These are phyloP conservation scores for Quillaja saponaria DNA, from an alignment of 306 rosid species.

Conservation along the genomic window DNA sequence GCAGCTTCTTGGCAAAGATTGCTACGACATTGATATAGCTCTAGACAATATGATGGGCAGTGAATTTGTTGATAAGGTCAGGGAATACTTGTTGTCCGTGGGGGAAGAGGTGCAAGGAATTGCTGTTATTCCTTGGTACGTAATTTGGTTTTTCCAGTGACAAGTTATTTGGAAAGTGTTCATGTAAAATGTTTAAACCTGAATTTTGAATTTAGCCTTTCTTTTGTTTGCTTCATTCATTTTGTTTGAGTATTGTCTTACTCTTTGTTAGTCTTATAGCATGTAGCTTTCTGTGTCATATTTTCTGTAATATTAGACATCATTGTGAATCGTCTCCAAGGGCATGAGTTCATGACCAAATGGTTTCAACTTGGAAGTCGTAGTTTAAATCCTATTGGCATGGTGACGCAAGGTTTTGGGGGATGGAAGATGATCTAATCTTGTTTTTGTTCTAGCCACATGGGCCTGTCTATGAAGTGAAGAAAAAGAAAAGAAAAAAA, in stretches of 20 bases:
- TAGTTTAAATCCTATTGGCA: too few species aligned
- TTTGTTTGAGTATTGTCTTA: neutral
- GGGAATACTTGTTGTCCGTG: constrained; percentile 60
- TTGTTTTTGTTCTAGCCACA: too few species aligned
- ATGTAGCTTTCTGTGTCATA: neutral
- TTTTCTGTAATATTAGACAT: too few species aligned
- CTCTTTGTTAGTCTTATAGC: neutral
- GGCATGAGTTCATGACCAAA: too few species aligned
- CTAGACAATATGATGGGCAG: constrained; percentile 85
- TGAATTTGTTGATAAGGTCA: constrained; percentile 77
- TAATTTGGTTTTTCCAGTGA: neutral
- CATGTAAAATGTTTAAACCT: neutral
- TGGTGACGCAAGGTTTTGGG: too few species aligned
- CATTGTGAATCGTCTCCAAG: too few species aligned
- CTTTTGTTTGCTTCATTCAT: neutral
- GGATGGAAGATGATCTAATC: too few species aligned
- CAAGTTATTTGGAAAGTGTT: neutral
- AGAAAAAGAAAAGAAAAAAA: neutral
- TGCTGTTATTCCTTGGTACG: constrained; percentile 76
- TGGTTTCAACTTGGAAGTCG: too few species aligned
- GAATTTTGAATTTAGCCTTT: neutral
- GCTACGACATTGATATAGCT: constrained; percentile 93
- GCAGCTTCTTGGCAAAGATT: constrained; percentile 88
- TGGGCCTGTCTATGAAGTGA: neutral
- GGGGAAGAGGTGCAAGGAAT: constrained; percentile 89